Evolutionary conservation across 345 rosid genomes (phyloP).

Genomic region (Anacardium occidentale): DNA sequence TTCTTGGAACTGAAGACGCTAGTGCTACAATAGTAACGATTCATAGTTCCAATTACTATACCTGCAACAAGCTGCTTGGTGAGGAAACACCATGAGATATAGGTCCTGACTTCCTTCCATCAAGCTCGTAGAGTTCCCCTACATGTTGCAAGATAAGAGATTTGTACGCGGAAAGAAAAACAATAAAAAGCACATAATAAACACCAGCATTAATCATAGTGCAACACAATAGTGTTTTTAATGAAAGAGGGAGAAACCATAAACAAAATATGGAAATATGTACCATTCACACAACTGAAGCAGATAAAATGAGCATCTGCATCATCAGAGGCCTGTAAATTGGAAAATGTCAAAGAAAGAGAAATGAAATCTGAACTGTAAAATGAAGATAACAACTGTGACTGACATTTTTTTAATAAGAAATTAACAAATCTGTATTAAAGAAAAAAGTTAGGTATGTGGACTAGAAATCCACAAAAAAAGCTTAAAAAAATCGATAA

Average conservation of each 20-base stretch:
- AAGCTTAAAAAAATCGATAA: no score
- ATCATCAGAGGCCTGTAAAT: slow-evolving; percentile 61
- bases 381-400: neutral
- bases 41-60: slow-evolving; percentile 18
- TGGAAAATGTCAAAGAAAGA: neutral
- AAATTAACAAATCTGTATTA: no score
- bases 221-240: neutral
- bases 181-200: neutral
- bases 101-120: slow-evolving; percentile 84
- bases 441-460: no score
- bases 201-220: slow-evolving; percentile 1
- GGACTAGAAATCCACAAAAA: no score
- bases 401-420: no score
- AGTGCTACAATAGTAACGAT: neutral
- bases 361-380: no score
- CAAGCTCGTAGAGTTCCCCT: slow-evolving; percentile 91
- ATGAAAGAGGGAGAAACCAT: neutral
- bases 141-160: slow-evolving; percentile 6
- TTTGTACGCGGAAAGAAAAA: no score
- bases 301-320: slow-evolving; percentile 81
- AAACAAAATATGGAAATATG: neutral
- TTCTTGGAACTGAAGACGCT: neutral
- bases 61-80: slow-evolving; percentile 70
- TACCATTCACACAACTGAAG: slow-evolving; percentile 84
- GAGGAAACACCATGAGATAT: slow-evolving; percentile 74